Base-by-base conservation (phyloP, 805 yeast genomes). In the Starmerella bacillaris region DNA sequence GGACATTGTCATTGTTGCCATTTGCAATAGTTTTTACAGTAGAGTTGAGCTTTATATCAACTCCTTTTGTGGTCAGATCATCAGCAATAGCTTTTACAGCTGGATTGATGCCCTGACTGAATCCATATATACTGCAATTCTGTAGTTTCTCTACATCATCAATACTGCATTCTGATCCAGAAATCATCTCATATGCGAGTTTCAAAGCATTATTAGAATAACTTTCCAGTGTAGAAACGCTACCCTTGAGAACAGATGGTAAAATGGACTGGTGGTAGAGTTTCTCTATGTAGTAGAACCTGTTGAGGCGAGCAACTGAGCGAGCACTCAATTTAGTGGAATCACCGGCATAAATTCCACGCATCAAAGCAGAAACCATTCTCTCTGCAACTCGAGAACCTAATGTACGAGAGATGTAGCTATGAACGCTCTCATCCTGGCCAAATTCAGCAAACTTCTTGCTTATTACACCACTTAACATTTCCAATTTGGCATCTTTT, bases 321-420 rank as follows among this genome's bases (percentile, higher is more conserved):
- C 67, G 57, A 0, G 76, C 71, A 58, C 93, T 78, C 33, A 86
- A 55, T 37, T 67, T 59, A 4, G 63, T 48, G 2, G 72, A 63
- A 53, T 84, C 92, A n/a, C 80, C 89, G 1, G 92, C 94, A 54
- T 83, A 86, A 1, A 89, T 72, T 0, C 98, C 98, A 49, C 83
- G 82, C 51, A 77, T 61, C 3, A 83, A 57, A 0, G 94, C 96
- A 54, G 93, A 78, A 16, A 78, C 56, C 11, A 86, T 56, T 34
- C 78, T 73, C 6, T 61, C 59, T 4, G 75, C 54, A 8, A 57
- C 36, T 1, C 50, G 48, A 6, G 61, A 59, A 3, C 84, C 84
- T 51, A 83, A 74, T 40, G 94, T 57, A 43, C 95, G 60, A 2
- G 59, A 50, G 24, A 84, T 51, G 48, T 82, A 80, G 2, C 65